Percentiles rank a stretch among this genome's conserved stretches.
These are phyloP conservation scores for Thelonectria rubi DNA, from an alignment of 2,329 filamentous ascomycete species.

Conservation along the genomic window DNA sequence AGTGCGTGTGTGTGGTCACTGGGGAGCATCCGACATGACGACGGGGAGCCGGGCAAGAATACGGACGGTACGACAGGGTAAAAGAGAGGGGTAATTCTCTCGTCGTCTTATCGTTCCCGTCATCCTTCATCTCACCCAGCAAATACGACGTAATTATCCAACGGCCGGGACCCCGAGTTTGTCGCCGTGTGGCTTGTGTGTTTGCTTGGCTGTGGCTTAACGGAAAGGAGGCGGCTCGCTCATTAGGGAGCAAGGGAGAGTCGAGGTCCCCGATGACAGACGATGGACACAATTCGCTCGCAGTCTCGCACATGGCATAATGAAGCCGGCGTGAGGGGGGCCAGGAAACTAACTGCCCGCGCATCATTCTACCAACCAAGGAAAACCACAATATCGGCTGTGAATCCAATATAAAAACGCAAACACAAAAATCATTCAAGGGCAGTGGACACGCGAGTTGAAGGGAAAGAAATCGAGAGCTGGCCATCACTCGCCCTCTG, in stretches of 20 bases:
- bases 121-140: background rate
- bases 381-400: background rate
- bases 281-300: background rate
- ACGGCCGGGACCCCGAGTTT: slow-evolving; percentile 7
- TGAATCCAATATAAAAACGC: slow-evolving; percentile 1
- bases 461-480: slow-evolving; percentile 20
- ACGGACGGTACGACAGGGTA: background rate
- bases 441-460: slow-evolving; percentile 25
- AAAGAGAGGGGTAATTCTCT: slow-evolving; percentile 3
- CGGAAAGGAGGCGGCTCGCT: background rate
- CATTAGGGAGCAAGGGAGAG: background rate
- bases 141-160: too few relatives aligned
- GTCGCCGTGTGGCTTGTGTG: slow-evolving; percentile 12
- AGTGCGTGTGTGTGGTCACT: too few relatives aligned
- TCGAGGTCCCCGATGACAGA: slow-evolving; percentile 3
- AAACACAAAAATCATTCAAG: background rate
- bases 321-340: too few relatives aligned
- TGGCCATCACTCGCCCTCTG: slow-evolving; percentile 28
- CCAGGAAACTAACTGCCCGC: background rate
- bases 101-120: background rate
- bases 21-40: slow-evolving; percentile 1
- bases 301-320: too few relatives aligned
- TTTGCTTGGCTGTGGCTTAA: slow-evolving; percentile 2
- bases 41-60: background rate
- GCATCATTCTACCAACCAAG: too few relatives aligned